Base-by-base conservation (phyloP, 2,329 filamentous ascomycete species). In the Tolypocladium inflatum region DNA sequence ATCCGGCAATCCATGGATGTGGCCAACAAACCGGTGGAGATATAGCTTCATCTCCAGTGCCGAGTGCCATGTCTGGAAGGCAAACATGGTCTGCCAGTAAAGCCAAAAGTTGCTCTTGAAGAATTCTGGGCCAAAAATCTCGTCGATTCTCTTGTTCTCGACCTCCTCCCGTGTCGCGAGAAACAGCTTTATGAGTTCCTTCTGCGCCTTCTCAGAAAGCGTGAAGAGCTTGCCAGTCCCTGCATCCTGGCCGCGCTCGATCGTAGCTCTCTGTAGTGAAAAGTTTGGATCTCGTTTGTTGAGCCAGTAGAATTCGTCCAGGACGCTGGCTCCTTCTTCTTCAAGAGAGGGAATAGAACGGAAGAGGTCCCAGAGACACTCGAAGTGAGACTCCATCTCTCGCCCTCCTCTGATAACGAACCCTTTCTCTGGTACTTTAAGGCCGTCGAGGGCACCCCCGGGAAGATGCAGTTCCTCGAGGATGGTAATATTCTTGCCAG, bases 41-140 rank as follows among this genome's bases (percentile, higher is more conserved):
- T 50, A 50, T 13, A 50, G 8, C 10, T 50, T 50, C 45, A 65
- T 68, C 33, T 75, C 66, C 5, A 75, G 76, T 37, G 76, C 76
- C 0, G 71, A 73, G 57, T 72, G 70, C 65, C 74, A 69, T 30
- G 70, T 72, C 8, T 50, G 45, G 33, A 50, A 50, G 23, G 45
- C 45, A 50, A 50, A 50, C 45, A 50, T 50, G 15, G 45, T 50
- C 45, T 50, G 45, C 45, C 45, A 50, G 45, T 50, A 50, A 1
- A 50, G 45, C 45, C 45, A 50, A n/a, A 50, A 50, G 72, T 74
- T 48, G 58, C 56, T 56, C 39, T 62, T 41, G 58, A 63, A 64
- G 26, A 64, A 33, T 30, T 50, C 45, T 19, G 11, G 45, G 26
- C 26, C 8, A 26, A 50, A 50, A 6, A 50, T 4, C 9, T 50